phyloP scores from a whole-genome alignment of 345 rosid species.

The Alliaria petiolata region DNA sequence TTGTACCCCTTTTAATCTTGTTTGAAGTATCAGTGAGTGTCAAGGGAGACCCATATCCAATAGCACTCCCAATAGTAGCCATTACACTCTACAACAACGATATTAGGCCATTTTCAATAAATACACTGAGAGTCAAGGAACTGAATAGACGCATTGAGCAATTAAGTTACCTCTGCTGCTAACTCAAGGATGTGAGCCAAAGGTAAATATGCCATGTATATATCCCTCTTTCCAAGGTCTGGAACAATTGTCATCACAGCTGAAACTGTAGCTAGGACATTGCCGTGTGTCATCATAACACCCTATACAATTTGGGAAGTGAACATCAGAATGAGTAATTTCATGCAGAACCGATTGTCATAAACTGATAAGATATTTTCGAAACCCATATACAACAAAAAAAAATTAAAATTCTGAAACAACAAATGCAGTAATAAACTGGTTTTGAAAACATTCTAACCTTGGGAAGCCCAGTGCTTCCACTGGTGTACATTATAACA shows the following conservation, averaged over 20 bases:
- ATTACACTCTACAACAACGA: constrained; percentile 55
- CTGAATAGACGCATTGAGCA: neutral
- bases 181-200: constrained; percentile 96
- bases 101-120: constrained; percentile 5
- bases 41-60: constrained; percentile 94
- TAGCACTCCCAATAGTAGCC: constrained; percentile 83
- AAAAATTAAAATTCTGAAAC: neutral
- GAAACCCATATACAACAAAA: no score
- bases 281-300: constrained; percentile 98
- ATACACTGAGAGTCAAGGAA: no score
- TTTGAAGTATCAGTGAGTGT: constrained; percentile 94
- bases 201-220: constrained; percentile 87
- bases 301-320: constrained; percentile 49
- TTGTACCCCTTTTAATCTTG: constrained; percentile 88
- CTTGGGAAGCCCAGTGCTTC: constrained; percentile 98
- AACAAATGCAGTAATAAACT: neutral
- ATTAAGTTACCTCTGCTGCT: constrained; percentile 74
- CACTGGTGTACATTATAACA: constrained; percentile 99
- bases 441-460: constrained; percentile 37
- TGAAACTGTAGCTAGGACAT: constrained; percentile 90
- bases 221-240: constrained; percentile 69
- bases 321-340: neutral
- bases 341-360: no score
- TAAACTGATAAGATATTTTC: no score
- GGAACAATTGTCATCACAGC: constrained; percentile 95